Base-by-base conservation (phyloP, 495 filamentous ascomycete genomes). In the Hypomontagnella monticulosa region DNA sequence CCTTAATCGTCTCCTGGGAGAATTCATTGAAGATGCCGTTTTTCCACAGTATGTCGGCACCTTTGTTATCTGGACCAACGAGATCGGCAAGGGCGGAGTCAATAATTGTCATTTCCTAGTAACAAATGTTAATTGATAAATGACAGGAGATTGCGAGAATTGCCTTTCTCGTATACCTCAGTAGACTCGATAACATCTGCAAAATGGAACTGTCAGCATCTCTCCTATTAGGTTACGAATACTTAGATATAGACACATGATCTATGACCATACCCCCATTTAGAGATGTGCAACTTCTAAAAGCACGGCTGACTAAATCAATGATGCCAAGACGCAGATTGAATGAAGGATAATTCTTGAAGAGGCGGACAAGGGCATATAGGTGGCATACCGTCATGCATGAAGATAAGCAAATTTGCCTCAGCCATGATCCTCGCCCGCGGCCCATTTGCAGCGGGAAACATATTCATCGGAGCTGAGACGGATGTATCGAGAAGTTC, bases 321-420 rank as follows among this genome's bases (percentile, higher is more conserved):
- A 27, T 27, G 2, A 2, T 6, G 23, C 23, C 23, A 6, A 27
- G 6, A 27, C 6, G 23, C 6, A 27, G 23, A 27, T 27, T 2
- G 2, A 2, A 27, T 2, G 23, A 27, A 6, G 6, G 23, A 27
- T 27, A 27, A 27, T 27, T 27, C 23, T 2, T 27, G 2, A 27
- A n/a, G n/a, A n/a, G 23, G 23, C 3, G 23, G n/a, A 27, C 33
- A 32, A 9, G n/a, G n/a, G 10, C 14, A 30, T 19, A 3, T 16
- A 19, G 23, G 15, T 11, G 23, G 11, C 44, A 43, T 42, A 60
- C 57, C 57, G n/a, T 60, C 46, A n/a, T 60, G 57, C 57, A 51
- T 50, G 14, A 51, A 50, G 4, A 48, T 60, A 6, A 60, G 44
- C 12, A 51, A 43, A 4, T 41, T 50, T 14, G 57, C 57, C 30